Conservation (phyloP, 768 basidiomycete species). For the Tylopilus sp. region DNA sequence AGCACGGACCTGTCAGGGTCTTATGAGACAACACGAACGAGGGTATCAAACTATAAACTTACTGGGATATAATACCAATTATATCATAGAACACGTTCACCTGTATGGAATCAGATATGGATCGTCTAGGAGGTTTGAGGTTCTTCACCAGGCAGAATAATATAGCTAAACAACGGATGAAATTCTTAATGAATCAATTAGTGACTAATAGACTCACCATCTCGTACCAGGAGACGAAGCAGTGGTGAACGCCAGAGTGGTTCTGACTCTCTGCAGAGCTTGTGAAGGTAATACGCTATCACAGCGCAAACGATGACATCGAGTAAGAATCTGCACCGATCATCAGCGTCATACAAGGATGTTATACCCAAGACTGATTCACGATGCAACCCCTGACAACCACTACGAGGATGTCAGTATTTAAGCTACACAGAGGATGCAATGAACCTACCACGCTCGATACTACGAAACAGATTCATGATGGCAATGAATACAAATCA, state of each 20-base stretch:
- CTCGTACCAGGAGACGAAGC: constrained; percentile 3
- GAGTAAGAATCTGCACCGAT: neutral
- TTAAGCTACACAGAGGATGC: too few species aligned
- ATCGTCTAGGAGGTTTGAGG: neutral
- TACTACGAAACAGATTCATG: neutral
- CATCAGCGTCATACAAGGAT: neutral
- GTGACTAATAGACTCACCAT: constrained; percentile 6
- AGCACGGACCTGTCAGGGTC: neutral
- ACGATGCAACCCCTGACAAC: neutral
- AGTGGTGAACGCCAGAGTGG: neutral
- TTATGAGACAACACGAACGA: neutral
- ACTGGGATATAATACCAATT: neutral
- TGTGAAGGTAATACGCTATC: constrained; percentile 1
- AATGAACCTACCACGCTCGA: neutral
- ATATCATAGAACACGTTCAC: constrained; percentile 2
- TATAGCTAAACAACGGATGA: neutral
- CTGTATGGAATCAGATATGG: neutral
- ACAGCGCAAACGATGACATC: neutral
- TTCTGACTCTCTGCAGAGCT: neutral
- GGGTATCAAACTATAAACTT: neutral
- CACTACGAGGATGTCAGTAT: constrained; percentile 5
- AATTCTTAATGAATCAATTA: neutral
- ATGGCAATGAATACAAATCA: neutral
- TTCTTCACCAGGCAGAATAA: constrained; percentile 2
- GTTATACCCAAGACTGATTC: neutral